Percentiles rank a stretch among this genome's conserved stretches.
phyloP scores from a whole-genome alignment of 371 early-diverging fungal species.

The Apophysomyces elegans region DNA sequence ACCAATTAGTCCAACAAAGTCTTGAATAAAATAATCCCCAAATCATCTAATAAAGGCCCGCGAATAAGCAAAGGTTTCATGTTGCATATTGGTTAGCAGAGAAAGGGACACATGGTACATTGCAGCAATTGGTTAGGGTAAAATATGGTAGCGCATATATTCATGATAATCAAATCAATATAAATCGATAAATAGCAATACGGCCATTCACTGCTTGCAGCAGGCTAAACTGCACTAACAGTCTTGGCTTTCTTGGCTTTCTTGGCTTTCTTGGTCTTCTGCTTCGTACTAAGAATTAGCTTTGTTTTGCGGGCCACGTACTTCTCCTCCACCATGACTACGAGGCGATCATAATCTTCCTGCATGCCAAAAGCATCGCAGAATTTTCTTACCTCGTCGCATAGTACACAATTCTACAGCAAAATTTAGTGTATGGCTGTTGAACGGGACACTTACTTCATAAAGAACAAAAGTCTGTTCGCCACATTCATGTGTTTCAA shows the following conservation, averaged over 20 bases:
- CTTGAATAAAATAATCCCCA: background rate
- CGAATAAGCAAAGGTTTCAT: background rate
- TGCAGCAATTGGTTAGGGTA: no score
- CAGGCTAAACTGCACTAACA: no score
- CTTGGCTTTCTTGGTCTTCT: background rate
- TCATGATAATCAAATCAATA: no score
- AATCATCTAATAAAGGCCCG: background rate
- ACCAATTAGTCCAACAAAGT: slow-evolving; percentile 28
- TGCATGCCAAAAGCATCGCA: background rate
- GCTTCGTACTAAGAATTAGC: background rate
- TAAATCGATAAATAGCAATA: no score
- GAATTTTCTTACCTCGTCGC: background rate
- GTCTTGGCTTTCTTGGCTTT: no score
- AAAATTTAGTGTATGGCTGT: background rate
- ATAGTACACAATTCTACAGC: background rate
- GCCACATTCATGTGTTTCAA: background rate
- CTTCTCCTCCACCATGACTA: background rate
- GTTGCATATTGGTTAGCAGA: background rate
- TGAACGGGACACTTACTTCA: background rate
- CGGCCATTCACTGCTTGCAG: no score
- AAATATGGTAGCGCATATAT: no score
- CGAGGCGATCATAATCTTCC: background rate
- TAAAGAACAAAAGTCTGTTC: background rate
- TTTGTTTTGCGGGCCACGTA: background rate
- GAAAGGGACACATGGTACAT: no score